Base-by-base conservation (phyloP, 1,139 yeast genomes). In the Geotrichum cucujoidarum region DNA sequence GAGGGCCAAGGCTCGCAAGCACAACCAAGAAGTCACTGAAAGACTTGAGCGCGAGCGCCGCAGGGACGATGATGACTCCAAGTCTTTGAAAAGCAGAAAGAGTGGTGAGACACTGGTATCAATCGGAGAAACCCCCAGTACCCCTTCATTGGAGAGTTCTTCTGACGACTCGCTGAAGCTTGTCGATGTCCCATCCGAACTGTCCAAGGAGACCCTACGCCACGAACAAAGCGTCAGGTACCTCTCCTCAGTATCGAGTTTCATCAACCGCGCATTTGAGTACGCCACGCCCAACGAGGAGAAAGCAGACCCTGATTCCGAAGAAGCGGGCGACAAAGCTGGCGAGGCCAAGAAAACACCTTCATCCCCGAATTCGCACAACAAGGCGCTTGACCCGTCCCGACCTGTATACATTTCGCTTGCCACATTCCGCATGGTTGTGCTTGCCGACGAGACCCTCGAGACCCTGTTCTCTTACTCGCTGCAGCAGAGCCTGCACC, bases 391-490 rank as follows among this genome's bases (percentile, higher is more conserved):
- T 40, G 85, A 89, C 62, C 95, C 96, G 1, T 74, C 77, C 35
- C 75, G 81, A 11, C 95, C 95, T 0, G 80, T 84, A 17, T 79
- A 72, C 49, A 75, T 92, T 50, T 86, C 86, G 48, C 70, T 90
- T 25, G 90, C 97, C 0, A 89, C 96, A 0, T 92, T 92, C 69
- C 74, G 98, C 56, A 92, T 92, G 98, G 95, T 92, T 1, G 72
- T 92, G 3, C 72, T 92, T 14, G 97, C 97, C 0, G 96, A 90
- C 64, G 97, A 89, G 60, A 86, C 97, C 0, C 83, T 89, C 57
- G 97, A 92, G 63, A 70, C 84, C 36, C 78, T 90, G 55, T 92
- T 92, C 65, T 75, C 87, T 32, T 70, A 73, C 24, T 84, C 90
- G 1, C 72, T 83, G 40, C 75, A 83, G 47, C 65, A 72, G 7